Evolutionary conservation across 371 early-diverging fungal genomes (phyloP), one percentile per base, ranked within the genome.

Genomic region (Batkoa obscura): DNA sequence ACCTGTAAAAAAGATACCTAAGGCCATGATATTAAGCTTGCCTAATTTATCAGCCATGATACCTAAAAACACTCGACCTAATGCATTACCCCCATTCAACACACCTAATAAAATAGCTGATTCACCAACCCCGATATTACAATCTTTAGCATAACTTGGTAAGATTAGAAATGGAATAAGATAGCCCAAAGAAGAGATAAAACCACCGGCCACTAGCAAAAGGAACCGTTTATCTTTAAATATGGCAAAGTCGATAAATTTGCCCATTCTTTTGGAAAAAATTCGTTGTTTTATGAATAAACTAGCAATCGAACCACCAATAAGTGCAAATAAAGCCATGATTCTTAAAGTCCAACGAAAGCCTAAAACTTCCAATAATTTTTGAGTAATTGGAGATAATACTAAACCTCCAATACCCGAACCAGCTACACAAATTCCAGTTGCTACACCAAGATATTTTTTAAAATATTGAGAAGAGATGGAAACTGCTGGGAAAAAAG

Each of bases 341-440:
- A 77, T 67, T 3, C 84, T 73, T 43, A 85, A 62, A 3, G 84
- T 68, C 78, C 79, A 83, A 6, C 67, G 68, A 38, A 70, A 62
- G 0, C 83, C 85, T 2, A 80, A 58, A 3, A 56, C 64, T 31
- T 67, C 62, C 50, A 86, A 72, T 4, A 86, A 60, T 15, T 58
- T 58, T 38, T 74, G 78, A 59, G 80, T 67, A 3, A 88, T 59
- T 15, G 82, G 80, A 0, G 82, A 75, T 60, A 86, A 65, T 15
- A 80, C 70, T 2, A 87, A 68, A 0, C 87, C 88, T 30, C 87
- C 90, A 34, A 86, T 61, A 9, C 90, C 90, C 3, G 78, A 74
- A 2, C 90, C 90, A 57, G 83, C 71, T 34, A 77, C 75, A 39
- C 80, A 76, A 1, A 91, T 62, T 1, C 88, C 90, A 4, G 79